A percentile compares a stretch with the other conserved stretches of the same genome.
Evolutionary conservation across 1,284 basidiomycete genomes (phyloP).

Genomic region (Trametes pubescens): DNA sequence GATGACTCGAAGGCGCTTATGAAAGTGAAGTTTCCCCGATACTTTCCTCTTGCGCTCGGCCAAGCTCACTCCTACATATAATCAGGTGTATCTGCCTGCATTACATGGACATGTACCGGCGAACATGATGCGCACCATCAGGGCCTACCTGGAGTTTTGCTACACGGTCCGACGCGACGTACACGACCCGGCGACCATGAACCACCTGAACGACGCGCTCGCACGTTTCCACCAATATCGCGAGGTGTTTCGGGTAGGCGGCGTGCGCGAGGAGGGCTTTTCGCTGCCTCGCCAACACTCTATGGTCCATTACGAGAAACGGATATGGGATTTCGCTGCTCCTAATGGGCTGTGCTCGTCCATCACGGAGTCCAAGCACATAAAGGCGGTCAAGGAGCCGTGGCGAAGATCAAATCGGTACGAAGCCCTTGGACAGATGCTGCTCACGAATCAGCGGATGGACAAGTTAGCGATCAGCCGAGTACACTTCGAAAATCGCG

Average conservation of each 20-base stretch:
- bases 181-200: conserved; percentile 1
- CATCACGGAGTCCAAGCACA: conserved; percentile 35
- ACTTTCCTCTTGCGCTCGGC: too few relatives aligned
- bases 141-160: conserved; percentile 29
- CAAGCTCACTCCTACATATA: too few relatives aligned
- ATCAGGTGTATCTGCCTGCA: neutral
- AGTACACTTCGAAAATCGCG: neutral
- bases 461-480: conserved; percentile 17
- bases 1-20: neutral
- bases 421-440: conserved; percentile 30
- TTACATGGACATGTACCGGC: conserved; percentile 26
- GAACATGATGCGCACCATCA: conserved; percentile 16
- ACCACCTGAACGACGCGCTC: neutral
- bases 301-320: neutral
- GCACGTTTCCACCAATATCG: neutral
- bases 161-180: conserved; percentile 19
- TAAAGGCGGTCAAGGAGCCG: conserved; percentile 35
- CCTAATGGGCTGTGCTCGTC: conserved; percentile 33
- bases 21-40: neutral
- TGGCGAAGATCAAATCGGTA: conserved; percentile 32
- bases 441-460: conserved; percentile 28
- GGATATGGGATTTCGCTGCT: neutral
- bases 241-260: neutral
- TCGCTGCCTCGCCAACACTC: neutral
- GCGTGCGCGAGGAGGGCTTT: neutral